These are phyloP conservation scores for Backusella luteola DNA, from an alignment of 192 early-diverging fungal species.

Conservation along the genomic window DNA sequence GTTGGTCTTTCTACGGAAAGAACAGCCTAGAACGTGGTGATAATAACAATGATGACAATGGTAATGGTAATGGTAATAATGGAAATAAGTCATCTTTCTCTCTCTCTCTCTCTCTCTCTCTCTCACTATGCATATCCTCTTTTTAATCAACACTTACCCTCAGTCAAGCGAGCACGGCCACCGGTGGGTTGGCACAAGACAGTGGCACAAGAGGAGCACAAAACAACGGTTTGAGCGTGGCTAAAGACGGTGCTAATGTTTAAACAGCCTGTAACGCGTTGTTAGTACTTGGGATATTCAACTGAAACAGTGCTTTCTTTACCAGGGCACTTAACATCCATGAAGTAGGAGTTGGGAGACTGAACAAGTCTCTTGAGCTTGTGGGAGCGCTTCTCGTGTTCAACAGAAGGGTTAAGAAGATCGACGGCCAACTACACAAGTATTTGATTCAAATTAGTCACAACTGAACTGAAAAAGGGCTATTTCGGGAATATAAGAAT, in stretches of 20 bases:
- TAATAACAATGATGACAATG: no score
- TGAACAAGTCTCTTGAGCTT: constrained; percentile 65
- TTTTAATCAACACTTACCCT: constrained; percentile 56
- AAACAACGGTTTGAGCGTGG: constrained; percentile 98
- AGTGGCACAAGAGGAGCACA: constrained; percentile 93
- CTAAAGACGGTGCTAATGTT: constrained; percentile 99
- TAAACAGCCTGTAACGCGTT: constrained; percentile 69
- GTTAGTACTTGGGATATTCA: neutral
- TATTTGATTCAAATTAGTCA: neutral
- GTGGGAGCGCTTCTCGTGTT: constrained; percentile 67
- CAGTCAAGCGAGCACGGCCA: constrained; percentile 95
- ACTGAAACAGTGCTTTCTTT: neutral
- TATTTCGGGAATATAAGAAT: neutral
- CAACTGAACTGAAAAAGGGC: neutral
- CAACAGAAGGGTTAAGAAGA: constrained; percentile 87
- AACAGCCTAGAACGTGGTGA: constrained; percentile 14
- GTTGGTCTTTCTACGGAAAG: constrained; percentile 43
- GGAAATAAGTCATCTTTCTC: neutral
- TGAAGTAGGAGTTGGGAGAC: constrained; percentile 93
- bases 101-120: neutral
- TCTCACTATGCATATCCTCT: no score
- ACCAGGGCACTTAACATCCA: constrained; percentile 97
- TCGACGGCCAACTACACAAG: constrained; percentile 79
- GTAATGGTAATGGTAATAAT: neutral
- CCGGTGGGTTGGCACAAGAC: constrained; percentile 99